Percentiles rank a stretch among this genome's conserved stretches.
Conservation (phyloP, 352 stramenopile genomes). For the Thalassiosira mediterranea region DNA sequence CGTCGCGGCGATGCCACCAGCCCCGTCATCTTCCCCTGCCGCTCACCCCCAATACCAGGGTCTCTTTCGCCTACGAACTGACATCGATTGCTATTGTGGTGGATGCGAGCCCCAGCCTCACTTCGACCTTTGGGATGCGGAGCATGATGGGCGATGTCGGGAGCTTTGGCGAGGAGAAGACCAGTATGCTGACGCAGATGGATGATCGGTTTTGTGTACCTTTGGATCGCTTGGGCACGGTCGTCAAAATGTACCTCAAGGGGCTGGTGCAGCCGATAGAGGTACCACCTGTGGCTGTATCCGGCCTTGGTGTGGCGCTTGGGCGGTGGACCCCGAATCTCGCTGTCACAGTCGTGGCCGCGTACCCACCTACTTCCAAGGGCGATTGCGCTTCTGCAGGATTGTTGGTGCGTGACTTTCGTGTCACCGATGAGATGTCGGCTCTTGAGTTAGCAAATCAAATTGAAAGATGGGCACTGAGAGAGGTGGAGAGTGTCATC, state of each 20-base stretch:
- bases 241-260: constrained; percentile 70
- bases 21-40: constrained; percentile 67
- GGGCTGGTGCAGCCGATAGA: constrained; percentile 71
- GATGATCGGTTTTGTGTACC: constrained; percentile 49
- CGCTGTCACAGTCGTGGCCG: constrained; percentile 77
- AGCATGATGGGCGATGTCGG: constrained; percentile 15
- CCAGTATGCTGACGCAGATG: neutral
- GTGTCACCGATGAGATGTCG: constrained; percentile 60
- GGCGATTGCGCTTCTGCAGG: constrained; percentile 47
- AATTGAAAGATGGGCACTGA: constrained; percentile 73
- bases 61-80: constrained; percentile 81
- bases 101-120: constrained; percentile 78
- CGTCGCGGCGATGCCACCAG: constrained; percentile 59
- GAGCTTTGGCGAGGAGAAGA: constrained; percentile 49
- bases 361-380: constrained; percentile 65
- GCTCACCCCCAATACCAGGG: constrained; percentile 65
- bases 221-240: constrained; percentile 67
- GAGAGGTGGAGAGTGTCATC: constrained; percentile 74
- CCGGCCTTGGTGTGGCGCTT: constrained; percentile 48
- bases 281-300: constrained; percentile 55
- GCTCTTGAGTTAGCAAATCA: constrained; percentile 56
- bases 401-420: constrained; percentile 78
- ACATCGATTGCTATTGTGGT: constrained; percentile 79
- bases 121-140: constrained; percentile 51
- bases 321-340: constrained; percentile 67